Conservation (phyloP, 2,329 filamentous ascomycete species). For the Fusarium luffae region DNA sequence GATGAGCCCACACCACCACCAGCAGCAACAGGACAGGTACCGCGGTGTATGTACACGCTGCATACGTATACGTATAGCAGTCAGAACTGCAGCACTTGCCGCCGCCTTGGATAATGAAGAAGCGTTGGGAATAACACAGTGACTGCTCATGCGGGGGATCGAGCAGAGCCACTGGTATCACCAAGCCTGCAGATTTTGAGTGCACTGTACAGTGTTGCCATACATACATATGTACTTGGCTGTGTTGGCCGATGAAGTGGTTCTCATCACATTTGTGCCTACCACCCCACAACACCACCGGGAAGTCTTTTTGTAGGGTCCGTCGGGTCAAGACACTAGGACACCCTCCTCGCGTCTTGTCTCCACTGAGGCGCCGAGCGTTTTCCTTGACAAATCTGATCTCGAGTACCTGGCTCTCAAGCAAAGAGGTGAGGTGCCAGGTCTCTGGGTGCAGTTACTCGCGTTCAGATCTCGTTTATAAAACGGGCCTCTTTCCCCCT, state of each 20-base stretch:
- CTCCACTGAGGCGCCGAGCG: slow-evolving; percentile 40
- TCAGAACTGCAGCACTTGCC: background rate
- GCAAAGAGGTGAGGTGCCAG: background rate
- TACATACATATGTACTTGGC: background rate
- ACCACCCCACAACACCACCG: slow-evolving; percentile 33
- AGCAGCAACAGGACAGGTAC: slow-evolving; percentile 14
- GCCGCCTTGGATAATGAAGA: background rate
- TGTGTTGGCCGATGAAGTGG: slow-evolving; percentile 27
- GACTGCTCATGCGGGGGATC: slow-evolving; percentile 9
- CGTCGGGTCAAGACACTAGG: slow-evolving; percentile 12
- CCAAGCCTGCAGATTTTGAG: slow-evolving; percentile 3
- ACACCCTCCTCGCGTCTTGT: slow-evolving; percentile 19
- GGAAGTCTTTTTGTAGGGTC: slow-evolving; percentile 26
- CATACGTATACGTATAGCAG: background rate
- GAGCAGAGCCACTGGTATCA: slow-evolving; percentile 20
- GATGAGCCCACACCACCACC: slow-evolving; percentile 34
- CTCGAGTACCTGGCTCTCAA: slow-evolving; percentile 15
- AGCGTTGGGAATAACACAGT: slow-evolving; percentile 17
- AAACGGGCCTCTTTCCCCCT: slow-evolving; percentile 43
- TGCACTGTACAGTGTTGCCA: slow-evolving; percentile 17
- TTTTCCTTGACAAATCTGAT: slow-evolving; percentile 44
- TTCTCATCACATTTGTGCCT: slow-evolving; percentile 8
- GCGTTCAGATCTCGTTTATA: slow-evolving; percentile 41
- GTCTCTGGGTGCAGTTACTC: slow-evolving; percentile 22
- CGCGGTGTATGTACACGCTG: background rate